These are phyloP conservation scores for Rhizoclosmatium sp. DNA, from an alignment of 192 early-diverging fungal genomes.

Conservation along the genomic window DNA sequence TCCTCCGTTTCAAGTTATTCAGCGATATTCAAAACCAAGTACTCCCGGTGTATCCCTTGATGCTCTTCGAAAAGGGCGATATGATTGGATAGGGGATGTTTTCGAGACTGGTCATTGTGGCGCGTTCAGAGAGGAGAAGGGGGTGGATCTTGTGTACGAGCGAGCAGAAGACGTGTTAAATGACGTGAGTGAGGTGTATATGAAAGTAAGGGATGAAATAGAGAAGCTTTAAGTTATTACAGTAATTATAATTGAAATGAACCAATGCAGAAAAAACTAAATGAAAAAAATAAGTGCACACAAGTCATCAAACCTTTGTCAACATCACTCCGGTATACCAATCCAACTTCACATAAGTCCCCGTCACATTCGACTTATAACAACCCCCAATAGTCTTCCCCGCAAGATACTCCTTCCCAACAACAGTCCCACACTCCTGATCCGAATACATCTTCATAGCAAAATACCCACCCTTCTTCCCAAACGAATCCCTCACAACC, in stretches of 20 bases:
- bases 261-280: no score
- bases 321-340: neutral
- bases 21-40: neutral
- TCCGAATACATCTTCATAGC: neutral
- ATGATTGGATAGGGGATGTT: slow-evolving; percentile 21
- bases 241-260: no score
- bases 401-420: neutral
- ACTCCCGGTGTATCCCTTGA: neutral
- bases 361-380: neutral
- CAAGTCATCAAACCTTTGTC: no score
- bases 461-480: neutral
- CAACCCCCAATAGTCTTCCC: neutral
- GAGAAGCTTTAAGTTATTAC: no score
- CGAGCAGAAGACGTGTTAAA: no score
- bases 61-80: neutral
- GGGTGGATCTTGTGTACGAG: neutral
- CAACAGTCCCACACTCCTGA: neutral
- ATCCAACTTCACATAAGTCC: neutral
- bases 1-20: slow-evolving; percentile 21
- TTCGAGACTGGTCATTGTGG: slow-evolving; percentile 11
- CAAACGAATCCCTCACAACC: neutral
- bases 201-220: no score
- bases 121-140: neutral
- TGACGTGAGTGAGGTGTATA: no score
- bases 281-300: no score